Base-by-base conservation (phyloP, 371 early-diverging fungal species). In the Mortierella sp. region DNA sequence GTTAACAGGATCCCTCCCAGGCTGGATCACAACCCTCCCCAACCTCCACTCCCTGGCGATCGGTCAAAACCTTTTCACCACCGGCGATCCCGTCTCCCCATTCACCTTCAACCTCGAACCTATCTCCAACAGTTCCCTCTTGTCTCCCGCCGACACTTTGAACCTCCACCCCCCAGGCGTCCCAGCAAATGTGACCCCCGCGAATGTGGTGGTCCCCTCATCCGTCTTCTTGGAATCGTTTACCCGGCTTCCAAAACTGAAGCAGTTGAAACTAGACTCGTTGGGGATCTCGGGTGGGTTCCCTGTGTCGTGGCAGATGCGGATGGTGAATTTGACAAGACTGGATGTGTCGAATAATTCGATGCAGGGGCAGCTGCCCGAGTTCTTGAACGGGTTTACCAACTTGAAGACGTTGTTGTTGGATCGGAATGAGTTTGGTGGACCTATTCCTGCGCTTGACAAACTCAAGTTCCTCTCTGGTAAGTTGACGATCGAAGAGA, bases 391-490 rank as follows among this genome's bases (percentile, higher is more conserved):
- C 70, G 58, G 48, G n/a, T 84, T 75, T 49, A 49, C 73, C 1
- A 75, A 78, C 16, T 35, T 84, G 3, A 80, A 84, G 72, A 84
- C 84, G 0, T 27, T 83, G 75, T 35, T 83, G 63, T 54, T 84
- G 78, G 84, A 80, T 32, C 74, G 78, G n/a, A 84, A 84, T 51
- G 84, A 84, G 72, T 84, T 84, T 80, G 84, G 84, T 68, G 81
- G 84, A 18, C 55, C 75, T 14, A 77, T 84, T 32, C 81, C 84
- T 4, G 49, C 77, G 0, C 46, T 84, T 12, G 44, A 46, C 7
- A 68, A 60, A 27, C 43, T 80, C 48, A 70, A 29, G 24, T 71
- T 70, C 2, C 58, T 84, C 18, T 38, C 71, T 5, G 77, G 79
- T 83, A 74, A 43, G 65, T 21, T 11, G 32, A 32, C 6, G 48